Conservation (phyloP, 192 early-diverging fungal species). For the Coemansia sp. region DNA sequence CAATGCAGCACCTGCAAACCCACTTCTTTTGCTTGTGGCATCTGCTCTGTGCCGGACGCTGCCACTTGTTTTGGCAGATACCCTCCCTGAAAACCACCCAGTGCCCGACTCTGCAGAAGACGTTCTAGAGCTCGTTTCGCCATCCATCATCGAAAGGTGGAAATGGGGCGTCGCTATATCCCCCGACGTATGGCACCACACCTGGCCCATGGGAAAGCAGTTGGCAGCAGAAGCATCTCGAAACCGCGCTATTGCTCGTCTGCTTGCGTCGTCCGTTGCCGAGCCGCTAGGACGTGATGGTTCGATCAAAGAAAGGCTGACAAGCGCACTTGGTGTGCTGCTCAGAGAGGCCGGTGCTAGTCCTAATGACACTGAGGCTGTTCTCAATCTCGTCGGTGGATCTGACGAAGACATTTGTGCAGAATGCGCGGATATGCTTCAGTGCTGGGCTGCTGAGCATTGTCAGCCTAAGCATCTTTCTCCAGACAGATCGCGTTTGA, state of each 20-base stretch:
- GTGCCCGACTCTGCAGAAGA: constrained; percentile 6
- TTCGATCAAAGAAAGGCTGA: neutral
- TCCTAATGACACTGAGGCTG: neutral
- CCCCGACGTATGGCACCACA: constrained; percentile 17
- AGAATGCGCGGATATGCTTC: neutral
- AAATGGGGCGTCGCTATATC: constrained; percentile 39
- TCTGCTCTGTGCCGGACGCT: constrained; percentile 18
- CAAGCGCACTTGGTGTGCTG: neutral
- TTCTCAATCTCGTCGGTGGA: neutral
- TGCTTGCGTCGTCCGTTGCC: neutral
- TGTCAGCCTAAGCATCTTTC: neutral
- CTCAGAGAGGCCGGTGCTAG: neutral
- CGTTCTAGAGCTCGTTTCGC: constrained; percentile 19
- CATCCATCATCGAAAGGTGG: constrained; percentile 15
- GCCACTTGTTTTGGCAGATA: constrained; percentile 30
- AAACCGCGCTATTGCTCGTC: constrained; percentile 20
- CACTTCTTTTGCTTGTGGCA: neutral
- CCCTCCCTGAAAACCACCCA: constrained; percentile 12
- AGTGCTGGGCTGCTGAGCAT: neutral
- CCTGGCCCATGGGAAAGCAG: constrained; percentile 41
- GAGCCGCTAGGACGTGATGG: neutral
- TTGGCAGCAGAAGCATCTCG: constrained; percentile 32
- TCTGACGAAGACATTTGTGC: neutral
- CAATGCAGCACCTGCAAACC: neutral
- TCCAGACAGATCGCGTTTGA: neutral